Conservation (phyloP, 1,284 basidiomycete genomes). For the Malassezia cuniculi region DNA sequence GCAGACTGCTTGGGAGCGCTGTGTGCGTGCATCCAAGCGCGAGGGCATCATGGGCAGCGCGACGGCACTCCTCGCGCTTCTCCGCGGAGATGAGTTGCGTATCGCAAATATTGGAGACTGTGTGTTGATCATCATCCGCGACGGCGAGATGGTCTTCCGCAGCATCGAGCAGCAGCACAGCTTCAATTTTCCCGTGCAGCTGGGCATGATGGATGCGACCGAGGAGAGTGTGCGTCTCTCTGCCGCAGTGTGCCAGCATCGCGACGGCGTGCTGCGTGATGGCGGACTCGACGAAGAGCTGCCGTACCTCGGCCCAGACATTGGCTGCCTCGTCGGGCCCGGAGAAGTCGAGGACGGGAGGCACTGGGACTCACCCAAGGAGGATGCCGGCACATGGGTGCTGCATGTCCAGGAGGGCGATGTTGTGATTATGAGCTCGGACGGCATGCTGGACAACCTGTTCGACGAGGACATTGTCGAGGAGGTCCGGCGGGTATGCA, state of each 20-base stretch:
- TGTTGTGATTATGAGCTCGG: constrained; percentile 74
- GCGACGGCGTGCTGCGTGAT: constrained; percentile 25
- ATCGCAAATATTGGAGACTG: constrained; percentile 90
- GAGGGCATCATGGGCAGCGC: constrained; percentile 52
- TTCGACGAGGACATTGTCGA: constrained; percentile 91
- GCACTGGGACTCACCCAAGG: constrained; percentile 34
- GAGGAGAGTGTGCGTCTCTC: constrained; percentile 53
- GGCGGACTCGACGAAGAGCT: constrained; percentile 26
- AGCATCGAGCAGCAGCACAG: constrained; percentile 89
- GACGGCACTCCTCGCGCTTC: constrained; percentile 51
- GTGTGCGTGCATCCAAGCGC: constrained; percentile 45
- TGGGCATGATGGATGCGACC: constrained; percentile 60
- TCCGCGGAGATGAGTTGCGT: constrained; percentile 61
- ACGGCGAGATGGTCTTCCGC: constrained; percentile 67
- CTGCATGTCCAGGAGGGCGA: constrained; percentile 72
- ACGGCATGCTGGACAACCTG: constrained; percentile 83
- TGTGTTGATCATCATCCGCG: constrained; percentile 62
- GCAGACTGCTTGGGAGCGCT: constrained; percentile 52
- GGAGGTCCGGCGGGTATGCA: constrained; percentile 51
- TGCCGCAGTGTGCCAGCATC: constrained; percentile 23
- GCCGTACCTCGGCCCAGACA: too few species aligned
- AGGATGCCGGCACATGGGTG: constrained; percentile 59
- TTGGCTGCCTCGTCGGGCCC: constrained; percentile 16
- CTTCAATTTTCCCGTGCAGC: constrained; percentile 81
- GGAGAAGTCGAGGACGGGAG: constrained; percentile 19